Conservation (phyloP, 1,284 basidiomycete species). For the Amylostereum areolatum region DNA sequence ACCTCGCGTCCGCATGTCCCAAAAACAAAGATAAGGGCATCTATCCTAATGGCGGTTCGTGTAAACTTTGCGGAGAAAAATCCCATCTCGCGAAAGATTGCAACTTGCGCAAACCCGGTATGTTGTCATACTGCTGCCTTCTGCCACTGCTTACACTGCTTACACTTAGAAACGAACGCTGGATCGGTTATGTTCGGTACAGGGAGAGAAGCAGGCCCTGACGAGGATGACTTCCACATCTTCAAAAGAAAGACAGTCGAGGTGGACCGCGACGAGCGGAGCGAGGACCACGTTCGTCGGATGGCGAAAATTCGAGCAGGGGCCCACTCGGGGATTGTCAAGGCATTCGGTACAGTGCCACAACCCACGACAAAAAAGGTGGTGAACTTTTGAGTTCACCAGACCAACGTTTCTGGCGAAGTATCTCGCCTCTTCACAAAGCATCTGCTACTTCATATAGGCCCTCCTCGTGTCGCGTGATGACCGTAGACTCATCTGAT, state of each 20-base stretch:
- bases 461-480: too few species aligned
- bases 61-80: constrained; percentile 83
- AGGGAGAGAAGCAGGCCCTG: constrained; percentile 62
- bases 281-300: constrained; percentile 37
- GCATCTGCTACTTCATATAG: too few species aligned
- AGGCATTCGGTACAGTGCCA: constrained; percentile 32
- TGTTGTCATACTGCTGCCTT: constrained; percentile 8
- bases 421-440: too few species aligned
- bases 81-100: constrained; percentile 87
- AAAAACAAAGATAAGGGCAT: constrained; percentile 77
- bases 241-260: constrained; percentile 60
- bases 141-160: not conserved
- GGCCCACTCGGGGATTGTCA: constrained; percentile 37
- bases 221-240: constrained; percentile 90
- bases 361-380: constrained; percentile 45
- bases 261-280: constrained; percentile 54
- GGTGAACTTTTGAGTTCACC: constrained; percentile 42
- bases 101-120: constrained; percentile 55
- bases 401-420: too few species aligned
- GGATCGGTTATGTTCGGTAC: constrained; percentile 41
- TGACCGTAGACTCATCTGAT: too few species aligned
- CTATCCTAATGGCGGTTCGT: constrained; percentile 88
- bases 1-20: constrained; percentile 79
- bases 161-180: constrained; percentile 20
- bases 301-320: constrained; percentile 38